Conservation (phyloP, 768 basidiomycete genomes). For the Pholiota conissans region DNA sequence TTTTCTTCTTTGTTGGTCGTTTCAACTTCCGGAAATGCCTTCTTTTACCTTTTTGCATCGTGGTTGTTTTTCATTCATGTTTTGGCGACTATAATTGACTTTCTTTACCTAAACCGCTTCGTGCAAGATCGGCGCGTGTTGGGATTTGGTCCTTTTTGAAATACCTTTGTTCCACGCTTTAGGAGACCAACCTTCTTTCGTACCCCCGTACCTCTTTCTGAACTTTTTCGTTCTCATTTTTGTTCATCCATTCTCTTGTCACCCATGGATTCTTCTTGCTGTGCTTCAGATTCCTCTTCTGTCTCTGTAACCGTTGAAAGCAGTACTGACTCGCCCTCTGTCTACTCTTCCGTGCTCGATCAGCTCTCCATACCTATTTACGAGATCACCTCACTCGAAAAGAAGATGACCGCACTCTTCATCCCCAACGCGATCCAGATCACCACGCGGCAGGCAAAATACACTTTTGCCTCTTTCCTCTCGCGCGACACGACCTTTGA, state of each 20-base stretch:
- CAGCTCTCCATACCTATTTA: conserved; percentile 29
- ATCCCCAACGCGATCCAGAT: conserved; percentile 96
- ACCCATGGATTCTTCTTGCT: conserved; percentile 1
- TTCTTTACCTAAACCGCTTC: background rate
- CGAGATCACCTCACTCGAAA: conserved; percentile 86
- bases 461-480: conserved; percentile 96
- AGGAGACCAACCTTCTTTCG: background rate
- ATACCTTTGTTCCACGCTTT: background rate
- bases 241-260: background rate
- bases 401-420: conserved; percentile 97
- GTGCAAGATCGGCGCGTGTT: background rate
- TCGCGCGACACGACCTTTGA: conserved; percentile 95
- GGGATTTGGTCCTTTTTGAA: background rate
- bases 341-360: conserved; percentile 8
- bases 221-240: background rate
- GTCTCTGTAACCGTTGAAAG: background rate
- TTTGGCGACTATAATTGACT: background rate
- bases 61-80: background rate
- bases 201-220: background rate
- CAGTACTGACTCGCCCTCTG: conserved; percentile 7
- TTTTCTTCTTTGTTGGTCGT: background rate
- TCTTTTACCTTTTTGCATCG: background rate
- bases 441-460: conserved; percentile 79
- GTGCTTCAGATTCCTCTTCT: background rate
- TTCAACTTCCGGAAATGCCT: background rate